Base-by-base conservation (phyloP, 1,284 basidiomycete genomes). In the Pseudozyma tsukubaensis region DNA sequence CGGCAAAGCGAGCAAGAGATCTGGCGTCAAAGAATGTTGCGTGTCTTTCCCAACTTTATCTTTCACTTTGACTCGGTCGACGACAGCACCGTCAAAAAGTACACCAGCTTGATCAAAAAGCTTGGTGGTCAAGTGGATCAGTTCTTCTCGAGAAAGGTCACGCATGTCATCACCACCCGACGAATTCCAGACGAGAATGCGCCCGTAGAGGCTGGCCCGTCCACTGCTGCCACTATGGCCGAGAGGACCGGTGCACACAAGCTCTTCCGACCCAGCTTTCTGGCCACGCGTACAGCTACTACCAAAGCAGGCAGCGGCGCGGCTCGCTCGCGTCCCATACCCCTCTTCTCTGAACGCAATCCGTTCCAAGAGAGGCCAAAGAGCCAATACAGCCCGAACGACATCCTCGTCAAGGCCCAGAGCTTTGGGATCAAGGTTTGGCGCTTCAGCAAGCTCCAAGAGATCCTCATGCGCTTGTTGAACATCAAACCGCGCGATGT, bases 381-480 rank as follows among this genome's bases (percentile, higher is more conserved):
- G 51, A 18, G 83, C 85, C 63, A 72, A 35, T 53, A 50, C 40
- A 34, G 58, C 36, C 55, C 59, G 48, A 87, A 88, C 42, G 88
- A 88, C 60, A 88, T 94, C 36, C 87, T 93, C 5, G 86, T 88
- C 59, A 93, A 94, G 83, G 94, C 94, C 1, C 86, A 89, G 50
- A 87, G 88, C 37, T 91, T 92, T 74, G 89, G 89, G 39, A 92
- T 94, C 85, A 98, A 97, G 86, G 90, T 98, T 34, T 99, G 97
- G 95, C 90, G 86, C 42, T 86, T 91, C 6, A 86, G 89, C 29
- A 81, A 76, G 69, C 75, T 66, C 29, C 66, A 63, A 59, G 75
- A 62, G 12, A 59, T 73, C 36, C 57, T 76, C 29, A 60, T 69
- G 59, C 55, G 75, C 4, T 16, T 73, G 12, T 60, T 71, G 60